Evolutionary conservation across 441 rosid species (phyloP), one percentile per base, ranked within the genome.

Genomic region (Manihot esculenta): DNA sequence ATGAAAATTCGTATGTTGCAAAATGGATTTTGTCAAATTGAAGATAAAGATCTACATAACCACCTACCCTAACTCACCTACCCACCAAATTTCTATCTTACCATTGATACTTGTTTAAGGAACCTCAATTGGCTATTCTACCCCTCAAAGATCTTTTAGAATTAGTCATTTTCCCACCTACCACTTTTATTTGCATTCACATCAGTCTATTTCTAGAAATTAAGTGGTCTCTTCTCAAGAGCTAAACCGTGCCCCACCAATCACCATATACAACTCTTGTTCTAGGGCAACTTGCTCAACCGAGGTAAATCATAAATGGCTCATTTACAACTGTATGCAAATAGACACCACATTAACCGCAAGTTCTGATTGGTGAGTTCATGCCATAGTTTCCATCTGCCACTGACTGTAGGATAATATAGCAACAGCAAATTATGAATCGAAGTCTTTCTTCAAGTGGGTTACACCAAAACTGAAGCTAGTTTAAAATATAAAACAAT

Each of bases 1-100:
- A 49, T 27, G 15, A 41, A 24, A 0, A n/a, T 8, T 57, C 20
- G 9, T 42, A 38, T 30, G 33, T 30, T 33, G 14, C 38, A 47
- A 72, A 33, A 44, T 41, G 35, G 51, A 27, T 17, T 47, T 48
- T 11, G 70, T 48, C 70, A 65, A 72, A n/a, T 59, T 59, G 70
- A 10, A 3, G 50, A 57, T 15, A 57, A 30, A 17, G 12, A 64
- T 21, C 24, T 10, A n/a, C 27, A 64, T 21, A 77, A 76, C 78
- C 74, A 78, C 81, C 83, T 27, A 81, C 85, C 85, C 33, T 1
- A 1, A 30, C 33, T 30, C 33, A 30, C 33, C 33, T 9, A 73
- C 76, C 45, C 44, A 51, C 30, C 44, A 24, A 60, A 68, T 53
- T 63, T 66, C 70, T 50, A 66, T 42, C 62, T 74, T 45, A 78